Base-by-base conservation (phyloP, 148 eudicot genomes). In the Persicaria maculosa region DNA sequence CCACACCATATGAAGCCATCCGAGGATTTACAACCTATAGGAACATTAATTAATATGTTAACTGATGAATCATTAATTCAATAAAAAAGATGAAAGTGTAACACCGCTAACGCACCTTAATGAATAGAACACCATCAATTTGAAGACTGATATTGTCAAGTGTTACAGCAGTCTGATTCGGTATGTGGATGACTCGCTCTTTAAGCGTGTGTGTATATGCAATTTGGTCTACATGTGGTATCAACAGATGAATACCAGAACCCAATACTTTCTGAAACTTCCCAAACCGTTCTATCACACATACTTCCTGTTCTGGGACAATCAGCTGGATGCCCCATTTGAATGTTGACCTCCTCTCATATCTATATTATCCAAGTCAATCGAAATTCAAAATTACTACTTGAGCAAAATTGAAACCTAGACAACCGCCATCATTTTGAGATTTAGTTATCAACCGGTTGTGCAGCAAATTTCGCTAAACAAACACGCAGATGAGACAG, bases 1-100 rank as follows among this genome's bases (percentile, higher is more conserved):
- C 96, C 71, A 92, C 97, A 20, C 98, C 97, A 84, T 95, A 95
- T 0, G 98, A 92, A n/a, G 96, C 97, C 76, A 82, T 81, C 36
- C 78, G 72, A 10, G 98, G 91, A 77, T 95, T 97, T 68, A 88
- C 79, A 68, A 92, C 84, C 98, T 94, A 75, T 79, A 88, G 61
- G 9, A 70, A 47, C 73, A 70, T n/a, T 48, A 25, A 3, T n/a
- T 6, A 45, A 10, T n/a, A 44, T 70, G 46, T 64, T 0, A 64
- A 64, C n/a, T 5, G 52, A 70, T 47, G 25, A 40, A 31, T 40
- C 69, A 40, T n/a, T 14, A 36, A 5, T 31, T 4, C 5, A 36
- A 40, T 64, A 64, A 40, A 64, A 7, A 1, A 5, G 17, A 64
- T 10, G 36, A 61, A 31, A 11, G 69, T 40, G 69, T 40, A 25